Evolutionary conservation across 352 stramenopile species (phyloP), one percentile per base, ranked within the genome.

Genomic region (Achlya hypogyna): DNA sequence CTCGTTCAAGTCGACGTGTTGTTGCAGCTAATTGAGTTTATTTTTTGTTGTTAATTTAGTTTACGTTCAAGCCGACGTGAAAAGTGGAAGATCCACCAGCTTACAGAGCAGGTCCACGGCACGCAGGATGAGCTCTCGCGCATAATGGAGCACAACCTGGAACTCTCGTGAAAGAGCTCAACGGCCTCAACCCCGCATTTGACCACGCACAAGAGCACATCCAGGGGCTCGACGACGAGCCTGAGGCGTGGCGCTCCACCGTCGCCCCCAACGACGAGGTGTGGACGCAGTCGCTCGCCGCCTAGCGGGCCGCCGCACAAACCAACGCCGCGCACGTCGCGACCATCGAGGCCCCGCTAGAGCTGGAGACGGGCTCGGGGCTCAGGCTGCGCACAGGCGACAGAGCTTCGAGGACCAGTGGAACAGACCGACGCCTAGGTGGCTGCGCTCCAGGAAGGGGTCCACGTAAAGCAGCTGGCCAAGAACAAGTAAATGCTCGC

Each of bases 71-170:
- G n/a, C n/a, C 38, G 38, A 62, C 49, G 27, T 87, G 58, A 82
- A 78, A 82, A 59, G 72, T 69, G 68, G 79, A 73, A 53, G 28
- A 84, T 94, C 32, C 76, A 77, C 14, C 49, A 88, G 18, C 72
- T 94, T 1, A 88, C 85, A 0, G 79, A 90, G 14, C 85, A 94
- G 56, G 82, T 91, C 35, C 71, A 75, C 2, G 78, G 76, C 28
- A 78, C 79, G 25, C 85, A 94, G 65, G 77, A 75, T 34, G 83
- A 92, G 64, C 71, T 94, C 6, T 88, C 82, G n/a, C 80, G 91
- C 22, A 80, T 83, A 3, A 91, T 94, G 83, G 80, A 92, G 25
- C 53, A 92, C 56, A 92, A 92, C 43, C 67, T 91, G 28, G 78
- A 90, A 29, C 63, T 94, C 49, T n/a, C n/a, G n/a, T n/a, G n/a